Base-by-base conservation (phyloP, 495 filamentous ascomycete genomes). In the Corynascus novoguineensis region DNA sequence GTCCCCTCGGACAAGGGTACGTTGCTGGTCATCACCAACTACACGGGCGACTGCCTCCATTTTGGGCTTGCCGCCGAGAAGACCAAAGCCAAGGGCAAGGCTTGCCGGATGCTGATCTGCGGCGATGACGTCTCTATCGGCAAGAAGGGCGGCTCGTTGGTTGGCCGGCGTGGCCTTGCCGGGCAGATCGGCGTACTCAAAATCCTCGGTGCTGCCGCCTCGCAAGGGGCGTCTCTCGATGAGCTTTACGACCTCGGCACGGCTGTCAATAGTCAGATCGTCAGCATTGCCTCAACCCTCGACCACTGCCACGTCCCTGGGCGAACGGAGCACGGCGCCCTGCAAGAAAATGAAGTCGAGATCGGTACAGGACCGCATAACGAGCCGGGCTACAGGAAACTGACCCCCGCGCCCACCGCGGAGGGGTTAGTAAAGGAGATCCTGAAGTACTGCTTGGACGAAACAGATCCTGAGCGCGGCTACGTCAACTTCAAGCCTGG, bases 231-330 rank as follows among this genome's bases (percentile, higher is more conserved):
- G 34, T 70, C 75, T 12, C 77, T 83, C 40, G 81, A 83, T 27
- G 69, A 75, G 62, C 76, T 80, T n/a, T 75, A 78, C 49, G 72
- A 81, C 55, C 73, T 85, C 22, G 82, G 81, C 21, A 70, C 74
- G 5, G 73, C 77, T 29, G 72, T 82, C 42, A 80, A 79, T 34
- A 65, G 67, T 19, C 76, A 83, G 56, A 71, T 82, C 29, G 81
- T 82, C 50, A 82, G 80, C 21, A 83, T 85, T 49, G 81, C 80
- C 15, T 76, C 80, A 22, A 81, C 79, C 0, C 65, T 85, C 17
- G 81, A 85, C 65, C 81, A 84, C 60, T 85, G 82, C 68, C 81
- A 85, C 59, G 82, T 85, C 12, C 82, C 81, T 1, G 82, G 81
- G 0, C 71, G 81, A 54, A 68, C 78, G 27, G 80, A 83, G 34